A percentile compares a stretch with the other conserved stretches of the same genome.
Evolutionary conservation across 148 eudicot genomes (phyloP).

Genomic region (Cornus controversa): DNA sequence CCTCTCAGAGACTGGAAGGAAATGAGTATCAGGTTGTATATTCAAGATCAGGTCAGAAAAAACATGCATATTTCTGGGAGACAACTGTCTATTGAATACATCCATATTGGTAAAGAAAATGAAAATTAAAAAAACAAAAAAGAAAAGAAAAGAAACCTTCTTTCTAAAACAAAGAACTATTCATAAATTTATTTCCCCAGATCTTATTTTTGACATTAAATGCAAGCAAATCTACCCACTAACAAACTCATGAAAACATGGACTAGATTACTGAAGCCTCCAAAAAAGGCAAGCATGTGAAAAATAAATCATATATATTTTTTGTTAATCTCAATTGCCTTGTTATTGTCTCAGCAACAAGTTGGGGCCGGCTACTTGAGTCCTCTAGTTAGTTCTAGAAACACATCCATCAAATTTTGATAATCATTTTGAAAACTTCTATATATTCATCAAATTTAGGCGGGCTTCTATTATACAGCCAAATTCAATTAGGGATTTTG

Average conservation of each 20-base stretch:
- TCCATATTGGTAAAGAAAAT: neutral
- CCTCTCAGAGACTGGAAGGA: conserved; percentile 75
- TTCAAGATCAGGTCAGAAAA: neutral
- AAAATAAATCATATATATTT: too few species aligned
- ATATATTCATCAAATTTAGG: too few species aligned
- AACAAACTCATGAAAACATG: neutral
- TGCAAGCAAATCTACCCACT: neutral
- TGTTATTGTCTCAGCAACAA: neutral
- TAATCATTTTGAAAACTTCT: too few species aligned
- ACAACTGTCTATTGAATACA: neutral
- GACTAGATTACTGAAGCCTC: neutral
- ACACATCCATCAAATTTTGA: neutral
- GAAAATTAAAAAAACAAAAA: too few species aligned
- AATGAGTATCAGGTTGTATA: neutral
- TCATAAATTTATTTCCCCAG: neutral
- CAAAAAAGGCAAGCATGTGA: neutral
- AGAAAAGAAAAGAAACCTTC: neutral
- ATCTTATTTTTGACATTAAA: neutral
- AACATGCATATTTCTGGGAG: neutral
- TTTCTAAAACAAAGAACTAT: too few species aligned
- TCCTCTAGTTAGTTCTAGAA: neutral
- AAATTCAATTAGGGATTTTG: too few species aligned
- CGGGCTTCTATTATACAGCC: too few species aligned
- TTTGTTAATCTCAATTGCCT: neutral
- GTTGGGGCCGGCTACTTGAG: neutral